phyloP scores from a whole-genome alignment of 2,329 filamentous ascomycete species.

The Botryotinia convoluta region DNA sequence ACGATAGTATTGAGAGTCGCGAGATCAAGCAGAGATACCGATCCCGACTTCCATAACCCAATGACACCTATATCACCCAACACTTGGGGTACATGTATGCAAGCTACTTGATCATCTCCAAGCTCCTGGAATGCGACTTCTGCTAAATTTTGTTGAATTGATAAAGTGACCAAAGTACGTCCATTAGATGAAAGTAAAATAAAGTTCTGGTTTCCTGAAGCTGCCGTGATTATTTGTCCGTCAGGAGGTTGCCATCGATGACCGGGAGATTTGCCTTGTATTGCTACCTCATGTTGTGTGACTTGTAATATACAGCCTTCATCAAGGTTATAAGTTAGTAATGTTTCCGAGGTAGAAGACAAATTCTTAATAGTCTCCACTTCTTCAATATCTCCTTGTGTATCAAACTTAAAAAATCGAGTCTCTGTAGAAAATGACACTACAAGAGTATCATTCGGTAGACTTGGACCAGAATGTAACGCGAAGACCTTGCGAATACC shows the following conservation, averaged over 20 bases:
- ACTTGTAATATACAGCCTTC: slow-evolving; percentile 70
- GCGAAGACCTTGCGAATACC: slow-evolving; percentile 72
- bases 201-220: slow-evolving; percentile 68
- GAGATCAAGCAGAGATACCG: slow-evolving; percentile 71
- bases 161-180: slow-evolving; percentile 66
- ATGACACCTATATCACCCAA: slow-evolving; percentile 68
- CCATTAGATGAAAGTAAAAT: slow-evolving; percentile 76
- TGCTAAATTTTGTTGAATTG: slow-evolving; percentile 53
- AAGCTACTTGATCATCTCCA: slow-evolving; percentile 75
- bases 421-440: slow-evolving; percentile 83
- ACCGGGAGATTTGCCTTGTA: slow-evolving; percentile 62
- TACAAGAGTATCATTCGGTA: slow-evolving; percentile 65
- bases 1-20: slow-evolving; percentile 63
- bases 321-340: slow-evolving; percentile 66
- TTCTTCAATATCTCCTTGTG: slow-evolving; percentile 80
- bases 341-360: slow-evolving; percentile 64
- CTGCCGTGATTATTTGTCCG: slow-evolving; percentile 67
- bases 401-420: slow-evolving; percentile 73
- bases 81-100: slow-evolving; percentile 69
- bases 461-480: slow-evolving; percentile 52
- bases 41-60: slow-evolving; percentile 84
- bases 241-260: slow-evolving; percentile 56
- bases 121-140: slow-evolving; percentile 60
- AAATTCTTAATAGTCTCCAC: slow-evolving; percentile 73
- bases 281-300: slow-evolving; percentile 59